A percentile compares a stretch with the other conserved stretches of the same genome.
Evolutionary conservation across 148 eudicot species (phyloP).

Genomic region (Camellia japonica): DNA sequence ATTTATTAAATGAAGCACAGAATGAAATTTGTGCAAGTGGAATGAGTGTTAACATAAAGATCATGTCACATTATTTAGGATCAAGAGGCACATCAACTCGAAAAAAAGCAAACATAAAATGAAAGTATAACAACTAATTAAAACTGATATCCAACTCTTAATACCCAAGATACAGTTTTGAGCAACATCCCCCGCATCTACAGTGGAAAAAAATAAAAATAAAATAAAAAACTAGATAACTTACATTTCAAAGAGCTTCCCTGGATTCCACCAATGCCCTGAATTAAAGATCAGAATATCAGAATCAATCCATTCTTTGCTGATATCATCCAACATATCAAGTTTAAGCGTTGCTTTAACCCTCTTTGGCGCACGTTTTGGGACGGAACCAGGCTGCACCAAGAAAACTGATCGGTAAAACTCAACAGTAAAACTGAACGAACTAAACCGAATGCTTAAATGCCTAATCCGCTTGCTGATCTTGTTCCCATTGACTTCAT

Average conservation of each 20-base stretch:
- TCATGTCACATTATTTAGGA: neutral
- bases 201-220: neutral
- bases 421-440: slow-evolving; percentile 65
- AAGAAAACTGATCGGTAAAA: slow-evolving; percentile 78
- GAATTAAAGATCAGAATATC: slow-evolving; percentile 82
- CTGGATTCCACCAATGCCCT: slow-evolving; percentile 93
- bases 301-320: slow-evolving; percentile 67
- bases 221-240: slow-evolving; percentile 22
- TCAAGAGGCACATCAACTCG: slow-evolving; percentile 6
- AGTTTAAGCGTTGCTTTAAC: slow-evolving; percentile 64
- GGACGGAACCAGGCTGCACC: slow-evolving; percentile 50
- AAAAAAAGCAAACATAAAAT: neutral
- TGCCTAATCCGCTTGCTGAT: slow-evolving; percentile 68
- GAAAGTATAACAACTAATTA: neutral
- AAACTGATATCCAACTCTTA: neutral
- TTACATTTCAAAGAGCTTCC: slow-evolving; percentile 85
- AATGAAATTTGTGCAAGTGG: neutral
- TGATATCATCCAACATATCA: slow-evolving; percentile 73
- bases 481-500: slow-evolving; percentile 69
- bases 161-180: neutral
- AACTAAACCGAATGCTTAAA: slow-evolving; percentile 65
- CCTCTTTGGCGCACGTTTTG: slow-evolving; percentile 72
- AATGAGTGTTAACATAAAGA: neutral
- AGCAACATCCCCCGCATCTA: neutral
- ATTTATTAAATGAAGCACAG: neutral